Base-by-base conservation (phyloP, 2,329 filamentous ascomycete genomes). In the Aureobasidium sp. region DNA sequence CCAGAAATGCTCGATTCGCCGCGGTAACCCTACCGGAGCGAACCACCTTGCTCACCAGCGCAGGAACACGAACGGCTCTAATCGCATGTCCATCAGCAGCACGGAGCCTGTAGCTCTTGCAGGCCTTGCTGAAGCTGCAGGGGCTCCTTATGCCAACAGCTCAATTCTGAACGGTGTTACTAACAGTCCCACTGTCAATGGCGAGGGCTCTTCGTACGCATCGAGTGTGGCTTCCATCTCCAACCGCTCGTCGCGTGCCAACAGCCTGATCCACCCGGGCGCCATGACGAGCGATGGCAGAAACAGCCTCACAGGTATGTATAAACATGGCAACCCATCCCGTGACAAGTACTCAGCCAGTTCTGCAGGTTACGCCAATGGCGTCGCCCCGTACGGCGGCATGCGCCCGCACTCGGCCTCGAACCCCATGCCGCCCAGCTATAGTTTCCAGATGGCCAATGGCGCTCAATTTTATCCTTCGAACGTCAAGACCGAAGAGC, bases 1-100 rank as follows among this genome's bases (percentile, higher is more conserved):
- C 74, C 90, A 96, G 71, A 98, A 98, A 77, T 98, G 93, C 75
- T 96, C 93, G 34, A 89, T 96, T 60, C 85, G 93, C 64, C 85
- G 93, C 67, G 93, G 93, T 55, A 97, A 97, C 72, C 91, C 93
- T 52, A 95, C 90, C 14, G 90, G 90, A 62, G 89, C 89, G 58
- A 95, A 88, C 66, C 93, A 98, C 74, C 73, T 98, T 70, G 94
- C 90, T 62, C 90, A 96, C 44, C 66, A 68, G 57, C 64, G 65
- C 29, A 64, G 64, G 35, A 68, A 66, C 70, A 63, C 74, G 79
- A 81, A 63, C 78, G 42, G 52, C 4, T 58, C 57, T 6, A 66
- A 66, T 37, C 57, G 67, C 17, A 57, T 68, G 45, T 68, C 66
- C 7, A 64, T 70, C 44, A 63, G 63, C 47, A 62, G 66, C 53